Conservation (phyloP, 140 eudicot species). For the Ambrosia hybrid region DNA sequence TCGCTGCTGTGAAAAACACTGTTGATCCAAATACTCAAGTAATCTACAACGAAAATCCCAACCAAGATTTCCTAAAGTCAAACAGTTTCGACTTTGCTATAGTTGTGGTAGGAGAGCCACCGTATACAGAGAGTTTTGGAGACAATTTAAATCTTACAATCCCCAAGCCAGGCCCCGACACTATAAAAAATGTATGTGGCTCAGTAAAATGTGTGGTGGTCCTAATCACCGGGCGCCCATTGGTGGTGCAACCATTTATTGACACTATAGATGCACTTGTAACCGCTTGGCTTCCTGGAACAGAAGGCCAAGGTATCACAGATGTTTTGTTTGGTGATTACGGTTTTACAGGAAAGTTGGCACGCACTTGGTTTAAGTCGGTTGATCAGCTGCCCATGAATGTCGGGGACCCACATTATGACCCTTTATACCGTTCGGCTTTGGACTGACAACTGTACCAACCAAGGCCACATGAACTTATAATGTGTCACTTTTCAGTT, state of each 20-base stretch:
- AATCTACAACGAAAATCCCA: conserved; percentile 53
- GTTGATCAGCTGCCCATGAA: conserved; percentile 85
- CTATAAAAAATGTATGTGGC: conserved; percentile 52
- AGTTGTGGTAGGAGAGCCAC: conserved; percentile 70
- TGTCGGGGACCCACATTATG: conserved; percentile 70
- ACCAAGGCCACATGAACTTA: conserved; percentile 22
- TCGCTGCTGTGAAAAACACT: conserved; percentile 46
- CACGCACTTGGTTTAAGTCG: conserved; percentile 73
- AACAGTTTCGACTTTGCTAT: conserved; percentile 52
- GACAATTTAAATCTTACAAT: conserved; percentile 65
- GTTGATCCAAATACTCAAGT: conserved; percentile 52
- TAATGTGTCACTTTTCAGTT: neutral
- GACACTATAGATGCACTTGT: conserved; percentile 56
- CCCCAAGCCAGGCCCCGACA: conserved; percentile 46
- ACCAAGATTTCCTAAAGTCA: conserved; percentile 38
- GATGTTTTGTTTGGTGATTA: conserved; percentile 68
- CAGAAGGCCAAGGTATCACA: conserved; percentile 78
- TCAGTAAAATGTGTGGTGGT: conserved; percentile 65
- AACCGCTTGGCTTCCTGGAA: conserved; percentile 90
- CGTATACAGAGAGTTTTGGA: conserved; percentile 60
- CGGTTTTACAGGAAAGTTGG: conserved; percentile 63
- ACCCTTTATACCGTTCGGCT: conserved; percentile 70
- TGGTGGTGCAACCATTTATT: conserved; percentile 62
- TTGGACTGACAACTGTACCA: conserved; percentile 57
- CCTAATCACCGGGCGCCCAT: conserved; percentile 63